Base-by-base conservation (phyloP, 1,139 yeast genomes). In the Pichia sp. region DNA sequence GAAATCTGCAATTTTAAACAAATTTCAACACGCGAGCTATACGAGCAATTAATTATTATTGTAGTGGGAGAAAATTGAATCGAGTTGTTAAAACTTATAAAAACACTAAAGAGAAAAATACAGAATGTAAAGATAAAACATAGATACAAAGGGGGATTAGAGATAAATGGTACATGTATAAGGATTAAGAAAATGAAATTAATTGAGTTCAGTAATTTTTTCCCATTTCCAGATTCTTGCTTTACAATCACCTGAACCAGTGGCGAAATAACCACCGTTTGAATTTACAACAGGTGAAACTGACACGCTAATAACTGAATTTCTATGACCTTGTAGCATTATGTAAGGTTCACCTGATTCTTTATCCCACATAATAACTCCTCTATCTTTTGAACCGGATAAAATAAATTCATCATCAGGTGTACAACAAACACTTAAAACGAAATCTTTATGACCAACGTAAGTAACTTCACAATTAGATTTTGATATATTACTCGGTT, bases 341-440 rank as follows among this genome's bases (percentile, higher is more conserved):
- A 91, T 73, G 63, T 88, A 79, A 47, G 96, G 95, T 64, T 87
- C 91, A 51, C 96, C 96, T 14, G 91, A 77, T 38, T 73, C 70
- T 55, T 91, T 93, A 61, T 91, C 96, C 98, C 98, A 91, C 70
- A 91, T 85, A 49, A 89, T 84, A 40, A 91, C 96, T 40, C 96
- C 96, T 58, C 97, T 82, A 66, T 91, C 98, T 65, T 91, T 91
- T 22, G 96, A 87, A 42, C 97, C 98, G 1, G 96, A 85, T 48
- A 91, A 71, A 47, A 91, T 82, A 70, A 87, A 91, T 62, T 86
- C 86, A 54, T 86, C 87, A 62, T 88, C 93, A 40, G 96, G 96
- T 2, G 97, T 88, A 27, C 94, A 81, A 52, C 97, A 91, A 24
- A 91, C 97, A 25, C 93, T 81, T 48, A 91, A 74, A 20, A 91